Percentiles rank a stretch among this genome's conserved stretches.
Conservation (phyloP, 805 yeast genomes). For the Sugiyamaella mastotermitis region DNA sequence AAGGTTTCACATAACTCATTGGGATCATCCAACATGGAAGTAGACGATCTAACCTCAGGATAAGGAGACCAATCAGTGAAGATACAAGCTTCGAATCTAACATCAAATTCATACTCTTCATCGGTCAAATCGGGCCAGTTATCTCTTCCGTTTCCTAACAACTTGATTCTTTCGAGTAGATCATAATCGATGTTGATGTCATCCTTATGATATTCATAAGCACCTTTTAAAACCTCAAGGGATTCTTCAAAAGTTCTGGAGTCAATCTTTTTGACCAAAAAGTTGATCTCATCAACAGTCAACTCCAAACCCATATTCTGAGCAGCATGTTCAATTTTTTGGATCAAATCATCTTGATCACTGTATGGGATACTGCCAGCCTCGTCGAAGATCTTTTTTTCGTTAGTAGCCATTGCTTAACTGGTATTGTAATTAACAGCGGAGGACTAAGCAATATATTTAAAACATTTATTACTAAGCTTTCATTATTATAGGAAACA, state of each 20-base stretch:
- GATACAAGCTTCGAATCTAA: conserved; percentile 39
- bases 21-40: conserved; percentile 44
- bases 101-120: conserved; percentile 26
- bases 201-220: conserved; percentile 36
- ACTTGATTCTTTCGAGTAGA: conserved; percentile 32
- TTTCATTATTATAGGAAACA: no score
- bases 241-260: conserved; percentile 31
- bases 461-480: no score
- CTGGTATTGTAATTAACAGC: no score
- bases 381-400: no score
- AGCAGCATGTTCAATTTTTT: conserved; percentile 6
- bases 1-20: conserved; percentile 42
- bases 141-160: conserved; percentile 25
- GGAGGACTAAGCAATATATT: no score
- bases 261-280: conserved; percentile 6
- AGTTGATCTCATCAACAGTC: conserved; percentile 16
- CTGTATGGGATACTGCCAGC: no score
- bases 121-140: conserved; percentile 17
- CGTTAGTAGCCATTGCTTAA: no score
- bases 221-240: conserved; percentile 33
- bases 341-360: no score
- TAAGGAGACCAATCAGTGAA: conserved; percentile 44
- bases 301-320: conserved; percentile 2
- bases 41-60: conserved; percentile 54
- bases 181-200: conserved; percentile 42